Conservation (phyloP, 306 rosid species). For the Rubus idaeus region DNA sequence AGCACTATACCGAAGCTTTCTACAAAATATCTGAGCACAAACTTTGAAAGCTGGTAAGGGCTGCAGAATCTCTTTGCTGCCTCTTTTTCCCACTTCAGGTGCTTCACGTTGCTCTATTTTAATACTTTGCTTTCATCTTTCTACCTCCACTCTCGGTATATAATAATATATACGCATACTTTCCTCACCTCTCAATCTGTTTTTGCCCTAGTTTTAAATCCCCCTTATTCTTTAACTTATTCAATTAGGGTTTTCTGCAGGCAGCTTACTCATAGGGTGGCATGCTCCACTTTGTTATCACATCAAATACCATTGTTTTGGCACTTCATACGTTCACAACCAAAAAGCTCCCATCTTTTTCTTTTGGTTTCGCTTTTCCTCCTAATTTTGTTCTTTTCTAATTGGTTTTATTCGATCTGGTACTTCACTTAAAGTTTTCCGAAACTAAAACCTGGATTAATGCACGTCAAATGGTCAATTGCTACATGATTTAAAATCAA, state of each 20-base stretch:
- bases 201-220: constrained; percentile 5
- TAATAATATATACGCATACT: constrained; percentile 23
- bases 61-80: constrained; percentile 25
- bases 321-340: background rate
- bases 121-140: constrained; percentile 6
- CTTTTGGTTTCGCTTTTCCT: background rate
- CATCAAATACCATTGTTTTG: constrained; percentile 28
- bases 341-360: background rate
- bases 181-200: constrained; percentile 12
- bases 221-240: constrained; percentile 6
- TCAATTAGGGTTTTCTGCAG: constrained; percentile 17
- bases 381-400: background rate
- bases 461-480: background rate
- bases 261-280: constrained; percentile 47
- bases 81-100: constrained; percentile 47
- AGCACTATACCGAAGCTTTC: constrained; percentile 4
- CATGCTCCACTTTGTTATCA: constrained; percentile 54
- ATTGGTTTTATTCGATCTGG: background rate
- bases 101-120: constrained; percentile 31
- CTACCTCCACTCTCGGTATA: constrained; percentile 14
- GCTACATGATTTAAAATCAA: background rate
- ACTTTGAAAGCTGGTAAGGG: constrained; percentile 11
- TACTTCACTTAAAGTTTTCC: too few species aligned
- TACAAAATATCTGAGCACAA: constrained; percentile 5
- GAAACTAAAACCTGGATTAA: background rate